Evolutionary conservation across 2,329 filamentous ascomycete genomes (phyloP), one percentile per base, ranked within the genome.

Genomic region (Aspergillus costaricaensis): DNA sequence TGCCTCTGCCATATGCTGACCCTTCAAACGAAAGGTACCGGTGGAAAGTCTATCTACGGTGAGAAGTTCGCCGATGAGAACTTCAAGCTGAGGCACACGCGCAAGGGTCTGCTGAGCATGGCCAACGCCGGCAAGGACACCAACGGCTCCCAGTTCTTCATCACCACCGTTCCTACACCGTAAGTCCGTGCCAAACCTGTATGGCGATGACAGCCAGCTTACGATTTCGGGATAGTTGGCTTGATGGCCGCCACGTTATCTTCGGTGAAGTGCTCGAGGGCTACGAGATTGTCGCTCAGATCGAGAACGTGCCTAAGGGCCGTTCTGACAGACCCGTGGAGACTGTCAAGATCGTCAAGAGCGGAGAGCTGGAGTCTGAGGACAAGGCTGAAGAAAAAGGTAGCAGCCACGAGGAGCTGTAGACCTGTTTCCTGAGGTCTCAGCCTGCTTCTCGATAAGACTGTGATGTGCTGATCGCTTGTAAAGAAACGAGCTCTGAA

Each of bases 181-280:
- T 80, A 70, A 52, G 72, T 68, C 32, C 51, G 44, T 38, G 17
- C 23, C 58, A 27, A 0, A 19, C 7, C 8, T 36, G 25, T 38
- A 32, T 53, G 30, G 30, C 39, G 36, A 36, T 12, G 36, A 38
- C 43, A 44, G 48, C 59, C 61, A 51, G 66, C 50, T 58, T 19
- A 61, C 53, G 38, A 27, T 39, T 19, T 15, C 17, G 19, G 17
- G 23, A 12, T 52, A 81, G 78, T 67, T 88, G 85, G 85, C 83
- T 88, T 65, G 85, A 88, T 73, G 85, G 85, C 65, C 80, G 80
- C 62, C 86, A 88, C 75, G 87, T 89, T 57, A 86, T 89, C 66
- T 90, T 89, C 71, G 87, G 87, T 63, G 87, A 89, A 73, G 86
- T 90, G 50, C 81, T 90, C 56, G 85, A 88, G 73, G 87, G 87